Percentiles rank a stretch among this genome's conserved stretches.
phyloP scores from a whole-genome alignment of 352 stramenopile genomes.

The Phytophthora crassamura region DNA sequence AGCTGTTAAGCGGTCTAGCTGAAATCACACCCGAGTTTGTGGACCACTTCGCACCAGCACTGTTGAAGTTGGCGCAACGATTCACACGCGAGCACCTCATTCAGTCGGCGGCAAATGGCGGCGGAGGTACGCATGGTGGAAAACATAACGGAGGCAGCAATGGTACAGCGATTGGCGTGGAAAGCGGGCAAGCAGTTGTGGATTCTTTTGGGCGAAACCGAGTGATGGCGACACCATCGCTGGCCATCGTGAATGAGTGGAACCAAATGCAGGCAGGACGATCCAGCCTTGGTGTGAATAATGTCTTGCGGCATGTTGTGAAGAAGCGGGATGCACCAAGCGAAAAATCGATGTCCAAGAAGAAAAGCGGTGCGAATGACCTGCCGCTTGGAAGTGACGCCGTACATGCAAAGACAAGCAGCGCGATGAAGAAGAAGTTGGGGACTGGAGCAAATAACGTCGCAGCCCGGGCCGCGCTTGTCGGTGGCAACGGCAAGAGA shows the following conservation, averaged over 20 bases:
- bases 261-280: conserved; percentile 71
- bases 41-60: conserved; percentile 75
- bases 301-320: conserved; percentile 70
- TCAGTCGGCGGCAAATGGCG: conserved; percentile 40
- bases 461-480: conserved; percentile 28
- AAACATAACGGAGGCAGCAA: conserved; percentile 36
- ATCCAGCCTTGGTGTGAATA: conserved; percentile 85
- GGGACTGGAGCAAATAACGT: conserved; percentile 24
- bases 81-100: conserved; percentile 88
- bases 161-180: conserved; percentile 35
- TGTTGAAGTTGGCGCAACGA: conserved; percentile 86
- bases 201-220: conserved; percentile 84
- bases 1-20: conserved; percentile 66
- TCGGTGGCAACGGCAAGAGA: conserved; percentile 49
- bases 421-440: conserved; percentile 54
- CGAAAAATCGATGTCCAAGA: conserved; percentile 64
- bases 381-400: conserved; percentile 35
- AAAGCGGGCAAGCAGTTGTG: conserved; percentile 52
- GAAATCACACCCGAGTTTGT: conserved; percentile 73
- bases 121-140: conserved; percentile 23
- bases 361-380: conserved; percentile 46
- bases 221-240: conserved; percentile 88
- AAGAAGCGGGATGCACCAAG: conserved; percentile 64
- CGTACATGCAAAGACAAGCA: conserved; percentile 27
- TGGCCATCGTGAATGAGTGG: conserved; percentile 88